phyloP scores from a whole-genome alignment of 306 rosid genomes.

The Sicyos baderoa region DNA sequence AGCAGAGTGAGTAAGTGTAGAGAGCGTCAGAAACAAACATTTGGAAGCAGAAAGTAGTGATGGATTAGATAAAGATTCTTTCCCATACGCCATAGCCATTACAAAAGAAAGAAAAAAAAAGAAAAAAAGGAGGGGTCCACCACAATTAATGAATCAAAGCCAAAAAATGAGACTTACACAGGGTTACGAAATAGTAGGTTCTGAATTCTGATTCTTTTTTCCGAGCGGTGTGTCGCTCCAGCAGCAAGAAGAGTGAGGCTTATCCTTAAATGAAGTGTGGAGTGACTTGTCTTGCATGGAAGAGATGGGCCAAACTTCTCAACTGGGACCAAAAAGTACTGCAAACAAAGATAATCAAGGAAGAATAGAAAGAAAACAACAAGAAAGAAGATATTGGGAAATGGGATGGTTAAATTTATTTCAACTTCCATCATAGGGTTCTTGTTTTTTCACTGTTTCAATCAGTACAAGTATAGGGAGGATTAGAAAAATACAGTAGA shows the following conservation, averaged over 20 bases:
- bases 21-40: conserved; percentile 15
- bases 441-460: conserved; percentile 47
- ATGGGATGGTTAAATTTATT: conserved; percentile 44
- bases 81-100: conserved; percentile 24
- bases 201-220: conserved; percentile 15
- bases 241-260: conserved; percentile 4
- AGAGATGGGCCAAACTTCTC: neutral
- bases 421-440: conserved; percentile 27
- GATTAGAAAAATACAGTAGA: conserved; percentile 63
- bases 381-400: conserved; percentile 18
- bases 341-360: conserved; percentile 25
- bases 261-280: conserved; percentile 23
- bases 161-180: conserved; percentile 20
- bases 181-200: conserved; percentile 10
- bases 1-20: neutral
- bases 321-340: conserved; percentile 6
- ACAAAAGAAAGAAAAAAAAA: neutral
- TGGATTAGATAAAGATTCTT: conserved; percentile 31
- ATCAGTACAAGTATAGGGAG: conserved; percentile 75
- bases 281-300: conserved; percentile 26
- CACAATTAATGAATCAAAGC: conserved; percentile 23
- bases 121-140: conserved; percentile 30
- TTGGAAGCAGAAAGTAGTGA: conserved; percentile 20
- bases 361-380: conserved; percentile 22
- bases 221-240: conserved; percentile 6